Base-by-base conservation (phyloP, 1,284 basidiomycete genomes). In the Marasmius tenuissimus region DNA sequence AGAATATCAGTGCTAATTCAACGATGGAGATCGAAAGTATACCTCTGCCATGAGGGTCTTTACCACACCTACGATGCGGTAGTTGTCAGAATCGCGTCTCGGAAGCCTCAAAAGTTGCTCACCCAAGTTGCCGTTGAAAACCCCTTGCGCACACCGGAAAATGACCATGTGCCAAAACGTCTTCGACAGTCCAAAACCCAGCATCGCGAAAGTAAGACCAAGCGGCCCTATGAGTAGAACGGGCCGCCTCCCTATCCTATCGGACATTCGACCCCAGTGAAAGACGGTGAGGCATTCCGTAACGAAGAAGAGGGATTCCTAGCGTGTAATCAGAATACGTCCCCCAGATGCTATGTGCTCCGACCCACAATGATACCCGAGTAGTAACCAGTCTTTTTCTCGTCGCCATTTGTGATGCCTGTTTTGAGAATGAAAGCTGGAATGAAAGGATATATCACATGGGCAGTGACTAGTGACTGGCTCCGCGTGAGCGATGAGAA, bases 361-460 rank as follows among this genome's bases (percentile, higher is more conserved):
- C 27, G 8, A 69, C 77, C 61, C 62, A 78, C 79, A 37, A 80
- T 75, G 37, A 79, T 62, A 8, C 78, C 85, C 56, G 81, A 82
- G 65, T 81, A 86, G 68, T 86, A 85, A 0, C 82, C 83, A 1
- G 78, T 80, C 62, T 74, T 80, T 10, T 68, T 71, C 65, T 81
- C 76, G 61, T 82, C 76, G 22, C 78, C 79, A 20, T 69, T 65
- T 1, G 81, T 83, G 10, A 84, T 71, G 1, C 78, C 80, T 8
- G 79, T 81, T n/a, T 78, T 77, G 27, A 72, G 69, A n/a, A 84
- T 75, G 49, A 83, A 76, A 63, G 83, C 75, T 61, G 73, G 78
- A 62, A 86, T 77, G 68, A 85, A 86, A 1, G 84, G 85, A 58
- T 82, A 84, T 62, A 86, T 84, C 39, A 85, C 80, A 10, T 73